Percentiles rank a stretch among this genome's conserved stretches.
Conservation (phyloP, 2,329 filamentous ascomycete genomes). For the Ophiostoma ips region DNA sequence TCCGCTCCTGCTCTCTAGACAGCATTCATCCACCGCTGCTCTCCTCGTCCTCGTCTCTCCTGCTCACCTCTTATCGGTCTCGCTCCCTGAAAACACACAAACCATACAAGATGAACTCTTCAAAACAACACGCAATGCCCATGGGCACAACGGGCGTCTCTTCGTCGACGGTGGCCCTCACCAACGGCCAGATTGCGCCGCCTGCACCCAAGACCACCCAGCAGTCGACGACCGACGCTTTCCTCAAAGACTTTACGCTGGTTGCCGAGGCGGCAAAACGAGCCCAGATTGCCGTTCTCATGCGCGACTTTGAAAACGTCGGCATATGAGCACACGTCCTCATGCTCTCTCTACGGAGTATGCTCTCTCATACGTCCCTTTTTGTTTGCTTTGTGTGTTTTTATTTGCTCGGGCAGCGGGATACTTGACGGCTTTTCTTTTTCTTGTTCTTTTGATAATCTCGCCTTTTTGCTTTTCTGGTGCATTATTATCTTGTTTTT, state of each 20-base stretch:
- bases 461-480: neutral
- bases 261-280: constrained; percentile 87
- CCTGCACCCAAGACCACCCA: constrained; percentile 20
- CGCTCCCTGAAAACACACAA: too few species aligned
- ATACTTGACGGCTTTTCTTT: neutral
- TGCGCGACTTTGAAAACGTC: constrained; percentile 70
- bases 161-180: neutral
- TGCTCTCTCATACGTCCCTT: neutral
- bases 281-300: constrained; percentile 78
- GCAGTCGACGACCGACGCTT: constrained; percentile 36
- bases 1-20: too few species aligned
- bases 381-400: neutral
- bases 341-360: too few species aligned
- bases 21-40: neutral
- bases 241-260: constrained; percentile 69
- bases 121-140: neutral
- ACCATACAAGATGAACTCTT: constrained; percentile 3
- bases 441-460: neutral
- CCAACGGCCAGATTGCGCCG: constrained; percentile 12
- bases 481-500: too few species aligned
- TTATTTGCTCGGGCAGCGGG: neutral
- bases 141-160: neutral
- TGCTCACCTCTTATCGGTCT: too few species aligned
- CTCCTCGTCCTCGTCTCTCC: too few species aligned
- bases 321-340: constrained; percentile 34